Base-by-base conservation (phyloP, 2,329 filamentous ascomycete genomes). In the Mycosphaerelloides madeirae region DNA sequence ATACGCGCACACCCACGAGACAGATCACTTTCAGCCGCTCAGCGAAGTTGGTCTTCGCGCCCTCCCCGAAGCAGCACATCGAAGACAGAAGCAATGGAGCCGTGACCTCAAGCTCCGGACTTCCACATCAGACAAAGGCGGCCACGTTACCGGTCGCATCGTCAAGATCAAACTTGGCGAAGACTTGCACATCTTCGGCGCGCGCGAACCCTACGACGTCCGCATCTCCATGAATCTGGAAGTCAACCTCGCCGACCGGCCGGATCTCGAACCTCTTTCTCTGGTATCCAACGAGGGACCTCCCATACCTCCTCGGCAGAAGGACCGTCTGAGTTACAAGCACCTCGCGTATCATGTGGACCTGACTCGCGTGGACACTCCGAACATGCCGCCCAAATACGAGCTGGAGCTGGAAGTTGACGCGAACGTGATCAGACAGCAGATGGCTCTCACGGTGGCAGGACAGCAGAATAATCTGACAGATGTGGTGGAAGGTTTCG, bases 181-280 rank as follows among this genome's bases (percentile, higher is more conserved):
- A 22, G 44, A 98, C 63, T 71, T 96, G n/a, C 85, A 95, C 58
- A 77, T 98, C 14, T 84, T 85, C 66, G 85, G 88, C 56, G 91
- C 93, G 0, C 72, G 74, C 38, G 79, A 78, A 7, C 79, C 80
- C 3, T 86, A 96, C 60, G 93, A 98, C 67, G 95, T 89, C 68
- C 86, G 93, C 9, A 83, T 98, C 55, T 95, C 88, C 58, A 82
- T 98, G 61, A 97, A 95, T 62, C 77, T 98, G 2, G 94, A 98
- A 79, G 89, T 94, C 79, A 78, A 84, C 42, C 49, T 63, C 40
- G 22, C 22, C 22, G 52, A 59, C 36, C 50, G 83, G 72, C 62
- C 68, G 3, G 60, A 61, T 18, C 77, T 88, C 3, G 87, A 89
- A 18, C 73, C 80, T 1, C 29, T 39, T 3, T 52, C 52, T 3